Conservation (phyloP, 2,329 filamentous ascomycete genomes). For the Verticillium alfalfae region DNA sequence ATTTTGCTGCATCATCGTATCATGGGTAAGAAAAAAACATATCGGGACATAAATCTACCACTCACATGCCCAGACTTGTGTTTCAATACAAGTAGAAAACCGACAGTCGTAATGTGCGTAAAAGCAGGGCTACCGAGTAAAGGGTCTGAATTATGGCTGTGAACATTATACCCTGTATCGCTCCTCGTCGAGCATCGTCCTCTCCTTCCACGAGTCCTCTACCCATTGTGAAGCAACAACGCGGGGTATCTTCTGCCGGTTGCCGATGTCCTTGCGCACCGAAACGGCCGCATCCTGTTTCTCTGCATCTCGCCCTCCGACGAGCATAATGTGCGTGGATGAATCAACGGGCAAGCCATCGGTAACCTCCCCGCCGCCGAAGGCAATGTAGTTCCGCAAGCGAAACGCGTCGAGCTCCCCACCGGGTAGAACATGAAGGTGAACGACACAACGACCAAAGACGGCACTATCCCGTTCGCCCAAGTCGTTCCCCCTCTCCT, state of each 20-base stretch:
- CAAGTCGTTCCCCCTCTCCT: constrained; percentile 49
- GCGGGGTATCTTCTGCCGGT: constrained; percentile 52
- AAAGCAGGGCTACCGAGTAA: no score
- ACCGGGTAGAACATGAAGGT: constrained; percentile 26
- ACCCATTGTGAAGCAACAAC: constrained; percentile 70
- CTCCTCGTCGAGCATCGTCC: constrained; percentile 77
- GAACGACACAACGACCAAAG: constrained; percentile 41
- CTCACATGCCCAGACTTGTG: no score
- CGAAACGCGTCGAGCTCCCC: constrained; percentile 20
- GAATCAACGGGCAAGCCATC: constrained; percentile 42
- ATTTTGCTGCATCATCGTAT: neutral
- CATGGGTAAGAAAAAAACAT: neutral
- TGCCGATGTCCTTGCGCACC: constrained; percentile 41
- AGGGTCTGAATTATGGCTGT: neutral
- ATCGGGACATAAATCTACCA: neutral
- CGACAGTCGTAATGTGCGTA: no score
- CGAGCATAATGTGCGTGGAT: constrained; percentile 68
- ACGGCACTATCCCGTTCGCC: constrained; percentile 43
- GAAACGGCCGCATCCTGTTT: constrained; percentile 29
- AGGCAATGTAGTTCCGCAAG: constrained; percentile 55
- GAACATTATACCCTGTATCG: constrained; percentile 5
- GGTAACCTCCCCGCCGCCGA: constrained; percentile 60
- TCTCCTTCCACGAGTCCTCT: constrained; percentile 72
- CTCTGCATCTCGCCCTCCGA: constrained; percentile 31
- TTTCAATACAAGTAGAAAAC: no score